These are phyloP conservation scores for Amauroascus niger DNA, from an alignment of 2,329 filamentous ascomycete species.

Conservation along the genomic window DNA sequence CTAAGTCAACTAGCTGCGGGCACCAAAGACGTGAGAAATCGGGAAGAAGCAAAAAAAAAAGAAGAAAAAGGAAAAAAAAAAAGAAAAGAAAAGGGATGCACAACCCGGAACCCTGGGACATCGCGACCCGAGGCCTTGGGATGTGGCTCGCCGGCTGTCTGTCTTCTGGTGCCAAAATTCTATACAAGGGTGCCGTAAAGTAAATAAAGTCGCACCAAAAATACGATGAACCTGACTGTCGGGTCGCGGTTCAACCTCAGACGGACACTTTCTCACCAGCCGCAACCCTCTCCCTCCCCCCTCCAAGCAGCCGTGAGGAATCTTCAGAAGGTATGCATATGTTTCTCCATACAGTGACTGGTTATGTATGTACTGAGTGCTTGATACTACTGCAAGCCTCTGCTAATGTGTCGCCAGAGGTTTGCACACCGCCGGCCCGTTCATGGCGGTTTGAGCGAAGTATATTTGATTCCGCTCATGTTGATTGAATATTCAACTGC, in stretches of 20 bases:
- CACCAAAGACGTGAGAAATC: not conserved
- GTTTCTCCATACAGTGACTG: too few relatives aligned
- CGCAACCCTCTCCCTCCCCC: too few relatives aligned
- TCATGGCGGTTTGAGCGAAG: not conserved
- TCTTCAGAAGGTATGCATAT: too few relatives aligned
- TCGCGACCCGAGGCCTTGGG: conserved; percentile 1
- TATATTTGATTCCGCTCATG: not conserved
- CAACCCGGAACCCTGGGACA: not conserved
- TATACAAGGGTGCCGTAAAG: not conserved
- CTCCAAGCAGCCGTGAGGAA: too few relatives aligned
- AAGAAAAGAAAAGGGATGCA: not conserved
- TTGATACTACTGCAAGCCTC: too few relatives aligned
- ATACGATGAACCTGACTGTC: conserved; percentile 2
- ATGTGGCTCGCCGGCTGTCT: not conserved
- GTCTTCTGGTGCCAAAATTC: too few relatives aligned
- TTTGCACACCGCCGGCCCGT: not conserved
- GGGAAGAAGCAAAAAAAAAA: not conserved
- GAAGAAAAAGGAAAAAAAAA: not conserved
- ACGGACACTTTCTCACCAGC: too few relatives aligned
- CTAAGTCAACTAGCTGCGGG: too few relatives aligned
- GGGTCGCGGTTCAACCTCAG: too few relatives aligned
- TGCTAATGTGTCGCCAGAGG: not conserved
- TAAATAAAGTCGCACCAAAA: not conserved
- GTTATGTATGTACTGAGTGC: too few relatives aligned
- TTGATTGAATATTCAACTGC: not conserved